Conservation (phyloP, 1,284 basidiomycete genomes). For the Trametes versicolor region DNA sequence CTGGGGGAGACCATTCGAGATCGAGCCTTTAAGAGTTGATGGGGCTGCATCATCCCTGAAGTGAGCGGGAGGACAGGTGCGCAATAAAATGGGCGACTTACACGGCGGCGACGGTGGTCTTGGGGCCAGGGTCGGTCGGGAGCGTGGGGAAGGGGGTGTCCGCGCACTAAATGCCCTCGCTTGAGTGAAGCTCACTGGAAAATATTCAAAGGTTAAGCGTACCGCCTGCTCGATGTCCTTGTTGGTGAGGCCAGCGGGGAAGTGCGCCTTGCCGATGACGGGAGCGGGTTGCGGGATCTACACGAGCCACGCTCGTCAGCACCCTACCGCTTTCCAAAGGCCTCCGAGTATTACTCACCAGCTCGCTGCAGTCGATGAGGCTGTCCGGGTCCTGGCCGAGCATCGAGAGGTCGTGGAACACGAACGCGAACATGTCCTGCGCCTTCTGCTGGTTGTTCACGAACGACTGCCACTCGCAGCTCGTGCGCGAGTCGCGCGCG, state of each 20-base stretch:
- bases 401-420: conserved; percentile 30
- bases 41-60: conserved; percentile 1
- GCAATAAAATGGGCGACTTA: not conserved
- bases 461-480: conserved; percentile 47
- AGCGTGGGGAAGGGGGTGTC: conserved; percentile 33
- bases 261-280: conserved; percentile 20
- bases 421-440: conserved; percentile 35
- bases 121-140: conserved; percentile 31
- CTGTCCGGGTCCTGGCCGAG: conserved; percentile 35
- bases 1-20: not conserved
- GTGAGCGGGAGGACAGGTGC: too few species aligned
- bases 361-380: conserved; percentile 40
- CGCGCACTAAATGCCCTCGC: conserved; percentile 17
- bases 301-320: not conserved
- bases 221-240: conserved; percentile 39
- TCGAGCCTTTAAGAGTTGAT: conserved; percentile 14
- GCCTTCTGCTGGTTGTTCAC: conserved; percentile 38
- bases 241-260: conserved; percentile 29
- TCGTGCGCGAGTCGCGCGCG: conserved; percentile 40
- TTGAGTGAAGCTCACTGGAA: not conserved
- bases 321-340: not conserved
- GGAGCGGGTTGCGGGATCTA: conserved; percentile 24
- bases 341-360: conserved; percentile 19
- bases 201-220: not conserved
- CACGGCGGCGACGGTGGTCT: conserved; percentile 29